Conservation (phyloP, 2,329 filamentous ascomycete species). For the Dryadomyces quercivorus region DNA sequence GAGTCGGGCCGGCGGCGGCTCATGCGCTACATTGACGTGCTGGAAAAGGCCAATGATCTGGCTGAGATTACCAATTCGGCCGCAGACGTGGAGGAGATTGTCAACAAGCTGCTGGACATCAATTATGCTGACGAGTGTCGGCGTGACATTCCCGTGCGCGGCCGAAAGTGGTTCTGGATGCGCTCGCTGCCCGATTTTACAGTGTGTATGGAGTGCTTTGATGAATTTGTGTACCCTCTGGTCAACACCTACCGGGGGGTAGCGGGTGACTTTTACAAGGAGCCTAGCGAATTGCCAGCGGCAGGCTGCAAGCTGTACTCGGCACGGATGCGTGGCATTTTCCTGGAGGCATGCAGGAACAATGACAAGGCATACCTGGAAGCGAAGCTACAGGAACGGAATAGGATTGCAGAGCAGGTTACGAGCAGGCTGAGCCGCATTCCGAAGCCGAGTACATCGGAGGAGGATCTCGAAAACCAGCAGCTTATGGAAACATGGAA, state of each 20-base stretch:
- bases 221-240: constrained; percentile 63
- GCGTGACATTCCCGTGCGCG: constrained; percentile 47
- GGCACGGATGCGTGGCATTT: constrained; percentile 62
- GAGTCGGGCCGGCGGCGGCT: constrained; percentile 39
- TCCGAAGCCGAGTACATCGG: constrained; percentile 15
- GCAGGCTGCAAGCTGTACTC: constrained; percentile 69
- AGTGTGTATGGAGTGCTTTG: constrained; percentile 79
- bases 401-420: constrained; percentile 47
- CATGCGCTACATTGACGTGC: constrained; percentile 44
- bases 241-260: constrained; percentile 35
- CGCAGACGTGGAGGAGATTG: constrained; percentile 49
- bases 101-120: constrained; percentile 49
- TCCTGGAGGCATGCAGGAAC: constrained; percentile 50
- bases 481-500: constrained; percentile 44
- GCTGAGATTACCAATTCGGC: constrained; percentile 30
- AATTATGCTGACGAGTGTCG: constrained; percentile 50
- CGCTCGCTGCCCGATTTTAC: constrained; percentile 64
- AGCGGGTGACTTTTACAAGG: constrained; percentile 52
- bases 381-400: constrained; percentile 42
- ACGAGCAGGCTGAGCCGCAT: constrained; percentile 33
- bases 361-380: constrained; percentile 56
- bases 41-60: constrained; percentile 44
- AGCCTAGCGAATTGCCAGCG: constrained; percentile 40
- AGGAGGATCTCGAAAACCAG: constrained; percentile 27
- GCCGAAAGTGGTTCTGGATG: constrained; percentile 66